Conservation (phyloP, 1,284 basidiomycete genomes). For the Sparassis latifolia region DNA sequence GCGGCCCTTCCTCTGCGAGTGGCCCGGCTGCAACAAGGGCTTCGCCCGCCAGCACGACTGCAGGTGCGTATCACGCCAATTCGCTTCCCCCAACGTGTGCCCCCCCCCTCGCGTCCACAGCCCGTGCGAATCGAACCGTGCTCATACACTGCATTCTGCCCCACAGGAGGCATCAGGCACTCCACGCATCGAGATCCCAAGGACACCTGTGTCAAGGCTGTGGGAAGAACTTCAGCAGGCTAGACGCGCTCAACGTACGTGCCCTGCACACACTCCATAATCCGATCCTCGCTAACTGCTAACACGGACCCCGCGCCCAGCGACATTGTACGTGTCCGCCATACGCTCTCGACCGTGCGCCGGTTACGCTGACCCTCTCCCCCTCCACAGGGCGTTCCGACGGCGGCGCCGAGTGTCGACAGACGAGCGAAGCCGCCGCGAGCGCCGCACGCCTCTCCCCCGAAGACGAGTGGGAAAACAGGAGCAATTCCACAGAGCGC, state of each 20-base stretch:
- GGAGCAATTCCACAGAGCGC: constrained; percentile 22
- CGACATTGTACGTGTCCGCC: constrained; percentile 28
- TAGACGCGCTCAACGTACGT: constrained; percentile 91
- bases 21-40: constrained; percentile 89
- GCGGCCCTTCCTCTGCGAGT: constrained; percentile 88
- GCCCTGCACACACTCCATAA: not conserved
- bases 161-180: constrained; percentile 72
- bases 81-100: not conserved
- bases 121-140: constrained; percentile 1
- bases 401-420: constrained; percentile 68
- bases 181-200: constrained; percentile 80
- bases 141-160: constrained; percentile 11
- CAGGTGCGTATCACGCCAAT: constrained; percentile 55
- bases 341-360: constrained; percentile 6
- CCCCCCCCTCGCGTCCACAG: constrained; percentile 7
- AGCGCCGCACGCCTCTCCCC: constrained; percentile 23
- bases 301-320: constrained; percentile 19
- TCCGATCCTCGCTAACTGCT: constrained; percentile 5
- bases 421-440: constrained; percentile 23
- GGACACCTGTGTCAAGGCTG: constrained; percentile 88
- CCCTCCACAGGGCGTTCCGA: constrained; percentile 64
- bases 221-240: constrained; percentile 88
- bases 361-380: constrained; percentile 4
- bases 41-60: constrained; percentile 95
- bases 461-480: constrained; percentile 26